A percentile compares a stretch with the other conserved stretches of the same genome.
Conservation (phyloP, 495 filamentous ascomycete genomes). For the Lasiosphaeria ovina region DNA sequence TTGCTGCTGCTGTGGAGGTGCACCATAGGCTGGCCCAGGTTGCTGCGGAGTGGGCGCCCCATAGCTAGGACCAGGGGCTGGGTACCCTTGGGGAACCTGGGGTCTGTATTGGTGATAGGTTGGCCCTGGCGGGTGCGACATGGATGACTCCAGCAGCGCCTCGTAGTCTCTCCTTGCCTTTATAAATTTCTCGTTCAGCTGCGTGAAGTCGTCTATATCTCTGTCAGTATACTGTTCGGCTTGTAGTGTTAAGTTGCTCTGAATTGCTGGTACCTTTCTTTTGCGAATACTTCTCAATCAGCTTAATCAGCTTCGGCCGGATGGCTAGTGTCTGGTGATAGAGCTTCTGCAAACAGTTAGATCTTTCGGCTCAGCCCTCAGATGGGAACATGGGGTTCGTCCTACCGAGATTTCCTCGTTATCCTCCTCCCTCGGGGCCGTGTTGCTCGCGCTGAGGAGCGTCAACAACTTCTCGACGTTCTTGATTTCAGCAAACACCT, state of each 20-base stretch:
- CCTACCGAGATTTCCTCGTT: constrained; percentile 89
- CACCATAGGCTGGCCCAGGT: constrained; percentile 5
- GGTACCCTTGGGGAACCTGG: constrained; percentile 64
- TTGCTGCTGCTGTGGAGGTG: constrained; percentile 13
- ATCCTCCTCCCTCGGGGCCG: constrained; percentile 79
- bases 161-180: constrained; percentile 97
- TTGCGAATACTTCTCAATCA: constrained; percentile 98
- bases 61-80: constrained; percentile 30
- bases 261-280: constrained; percentile 78
- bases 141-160: constrained; percentile 88
- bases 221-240: constrained; percentile 18
- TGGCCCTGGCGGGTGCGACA: constrained; percentile 80
- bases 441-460: constrained; percentile 88
- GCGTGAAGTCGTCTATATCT: constrained; percentile 87
- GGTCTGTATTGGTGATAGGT: constrained; percentile 63
- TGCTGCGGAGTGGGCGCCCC: neutral
- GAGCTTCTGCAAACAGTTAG: constrained; percentile 55
- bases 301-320: constrained; percentile 92
- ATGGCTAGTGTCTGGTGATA: constrained; percentile 95
- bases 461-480: constrained; percentile 97
- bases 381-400: neutral
- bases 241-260: neutral
- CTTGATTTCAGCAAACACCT: constrained; percentile 98
- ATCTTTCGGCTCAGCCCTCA: neutral
- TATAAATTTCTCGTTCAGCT: constrained; percentile 98